These are phyloP conservation scores for Beauveria sp. DNA, from an alignment of 2,329 filamentous ascomycete genomes.

Conservation along the genomic window DNA sequence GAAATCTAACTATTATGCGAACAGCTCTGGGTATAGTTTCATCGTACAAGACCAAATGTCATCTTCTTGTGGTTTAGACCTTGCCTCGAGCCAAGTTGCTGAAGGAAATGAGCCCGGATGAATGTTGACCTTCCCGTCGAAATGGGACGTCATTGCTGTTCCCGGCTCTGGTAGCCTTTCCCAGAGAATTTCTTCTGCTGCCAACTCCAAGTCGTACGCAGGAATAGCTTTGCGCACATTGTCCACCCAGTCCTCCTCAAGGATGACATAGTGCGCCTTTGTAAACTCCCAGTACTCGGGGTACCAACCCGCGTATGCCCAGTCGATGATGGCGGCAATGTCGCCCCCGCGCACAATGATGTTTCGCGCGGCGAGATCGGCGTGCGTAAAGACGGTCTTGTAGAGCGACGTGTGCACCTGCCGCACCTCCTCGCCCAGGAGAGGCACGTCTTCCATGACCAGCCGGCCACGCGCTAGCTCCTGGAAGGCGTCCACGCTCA, in stretches of 20 bases:
- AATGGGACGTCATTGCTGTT: neutral
- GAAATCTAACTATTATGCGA: no score
- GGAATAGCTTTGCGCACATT: neutral
- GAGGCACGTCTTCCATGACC: slow-evolving; percentile 17
- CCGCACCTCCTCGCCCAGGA: slow-evolving; percentile 18
- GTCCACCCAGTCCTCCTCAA: neutral
- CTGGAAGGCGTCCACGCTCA: slow-evolving; percentile 20
- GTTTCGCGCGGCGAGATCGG: slow-evolving; percentile 20
- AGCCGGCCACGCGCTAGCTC: slow-evolving; percentile 17
- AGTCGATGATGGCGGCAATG: slow-evolving; percentile 24
- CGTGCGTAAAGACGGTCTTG: slow-evolving; percentile 20
- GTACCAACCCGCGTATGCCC: slow-evolving; percentile 28
- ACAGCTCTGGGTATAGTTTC: neutral
- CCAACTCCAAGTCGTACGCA: neutral
- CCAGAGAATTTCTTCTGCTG: neutral
- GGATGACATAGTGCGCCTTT: slow-evolving; percentile 19
- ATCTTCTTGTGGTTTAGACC: neutral
- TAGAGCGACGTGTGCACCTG: slow-evolving; percentile 19
- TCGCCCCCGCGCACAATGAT: slow-evolving; percentile 21
- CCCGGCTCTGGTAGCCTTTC: neutral
- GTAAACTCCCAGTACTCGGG: slow-evolving; percentile 27
- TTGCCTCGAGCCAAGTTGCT: neutral
- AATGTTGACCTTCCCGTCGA: neutral
- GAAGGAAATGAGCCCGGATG: neutral
- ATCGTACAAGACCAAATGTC: neutral